Base-by-base conservation (phyloP, 1,284 basidiomycete genomes). In the Hymenochaete sp. region DNA sequence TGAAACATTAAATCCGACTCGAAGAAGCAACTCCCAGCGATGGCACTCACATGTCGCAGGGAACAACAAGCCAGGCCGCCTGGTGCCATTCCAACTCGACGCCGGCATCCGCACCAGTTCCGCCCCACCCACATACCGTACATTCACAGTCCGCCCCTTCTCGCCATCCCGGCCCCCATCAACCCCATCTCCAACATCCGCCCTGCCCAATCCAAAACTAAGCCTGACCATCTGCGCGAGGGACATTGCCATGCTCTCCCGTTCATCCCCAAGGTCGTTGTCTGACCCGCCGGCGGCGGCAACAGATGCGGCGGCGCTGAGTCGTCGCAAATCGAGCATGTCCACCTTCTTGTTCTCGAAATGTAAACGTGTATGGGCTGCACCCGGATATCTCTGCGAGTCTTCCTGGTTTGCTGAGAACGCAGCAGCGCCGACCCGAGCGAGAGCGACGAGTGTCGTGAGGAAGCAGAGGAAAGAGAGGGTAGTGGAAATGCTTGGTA, bases 401-500 rank as follows among this genome's bases (percentile, higher is more conserved):
- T 35, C 14, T 16, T 5, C 11, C 44, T 51, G 49, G 42, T 47
- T 51, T n/a, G 49, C 42, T 10, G 45, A 41, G 27, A 62, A 50
- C 4, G 59, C 58, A 39, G 56, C 62, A 10, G 60, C 55, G 39
- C 61, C 61, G 16, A 62, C 59, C 18, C 59, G 54, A 31, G 59
- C 54, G 38, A 51, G 45, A 14, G 45, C 45, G 42, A 51, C 41
- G 5, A 51, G 36, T 27, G 45, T 47, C 19, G 59, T 61, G 46
- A 63, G 49, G 49, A 62, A 55, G 14, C 58, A 61, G 49, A 63
- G 56, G 27, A 63, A 54, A 10, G 49, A 51, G 56, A 62, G 62
- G 51, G 62, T 48, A 42, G 61, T 49, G 31, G 61, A 62, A 38
- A 63, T 46, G 48, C 61, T 62, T 38, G 62, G 54, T 38, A 44